phyloP scores from a whole-genome alignment of 257 asterid genomes.

The Penstemon davidsonii region DNA sequence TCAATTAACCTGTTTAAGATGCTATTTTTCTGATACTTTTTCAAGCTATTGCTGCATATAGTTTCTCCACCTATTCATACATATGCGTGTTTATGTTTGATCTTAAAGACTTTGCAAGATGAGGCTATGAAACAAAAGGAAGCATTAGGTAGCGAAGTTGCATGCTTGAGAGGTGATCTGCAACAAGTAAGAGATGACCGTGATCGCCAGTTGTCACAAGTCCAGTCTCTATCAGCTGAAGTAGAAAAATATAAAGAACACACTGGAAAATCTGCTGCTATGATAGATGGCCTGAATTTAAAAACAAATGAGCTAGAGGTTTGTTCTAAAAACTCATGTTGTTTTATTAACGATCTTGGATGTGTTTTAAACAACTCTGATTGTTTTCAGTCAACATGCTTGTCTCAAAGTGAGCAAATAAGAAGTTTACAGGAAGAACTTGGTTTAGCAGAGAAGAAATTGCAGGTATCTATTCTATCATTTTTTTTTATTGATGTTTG shows the following conservation, averaged over 20 bases:
- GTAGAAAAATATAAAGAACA: conserved; percentile 59
- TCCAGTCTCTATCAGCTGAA: conserved; percentile 56
- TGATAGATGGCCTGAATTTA: conserved; percentile 47
- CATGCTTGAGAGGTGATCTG: conserved; percentile 66
- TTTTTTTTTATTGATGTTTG: conserved; percentile 14
- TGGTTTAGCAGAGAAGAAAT: conserved; percentile 59
- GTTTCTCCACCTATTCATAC: neutral
- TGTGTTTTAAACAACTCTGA: conserved; percentile 8
- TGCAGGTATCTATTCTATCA: conserved; percentile 49
- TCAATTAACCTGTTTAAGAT: neutral
- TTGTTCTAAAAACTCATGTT: conserved; percentile 2
- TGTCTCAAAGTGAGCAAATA: conserved; percentile 65
- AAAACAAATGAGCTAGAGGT: conserved; percentile 77
- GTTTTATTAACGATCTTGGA: neutral
- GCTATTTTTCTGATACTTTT: too few species aligned
- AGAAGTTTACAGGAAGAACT: conserved; percentile 68
- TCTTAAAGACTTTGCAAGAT: conserved; percentile 62
- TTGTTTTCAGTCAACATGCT: conserved; percentile 57
- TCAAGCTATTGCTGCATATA: too few species aligned
- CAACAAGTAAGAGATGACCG: conserved; percentile 88
- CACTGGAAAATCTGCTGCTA: conserved; percentile 55
- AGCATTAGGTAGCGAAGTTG: conserved; percentile 63
- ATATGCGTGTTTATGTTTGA: conserved; percentile 12
- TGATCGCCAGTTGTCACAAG: conserved; percentile 58
- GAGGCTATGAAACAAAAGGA: conserved; percentile 77